A percentile compares a stretch with the other conserved stretches of the same genome.
phyloP scores from a whole-genome alignment of 2,329 filamentous ascomycete genomes.

The Alternaria viburni region DNA sequence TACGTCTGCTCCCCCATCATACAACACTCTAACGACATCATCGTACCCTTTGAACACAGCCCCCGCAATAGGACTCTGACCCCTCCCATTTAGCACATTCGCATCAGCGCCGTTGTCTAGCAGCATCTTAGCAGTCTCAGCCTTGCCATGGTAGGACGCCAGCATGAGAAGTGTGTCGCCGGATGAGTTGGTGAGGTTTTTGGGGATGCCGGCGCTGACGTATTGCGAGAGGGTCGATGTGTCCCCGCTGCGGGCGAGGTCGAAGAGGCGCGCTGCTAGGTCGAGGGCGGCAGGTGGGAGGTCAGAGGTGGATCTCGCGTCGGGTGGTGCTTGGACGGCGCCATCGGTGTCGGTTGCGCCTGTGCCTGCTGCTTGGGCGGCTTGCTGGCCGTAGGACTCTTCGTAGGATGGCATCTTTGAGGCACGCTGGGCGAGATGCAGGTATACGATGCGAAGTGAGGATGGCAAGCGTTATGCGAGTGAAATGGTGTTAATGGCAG shows the following conservation, averaged over 20 bases:
- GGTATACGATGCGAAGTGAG: neutral
- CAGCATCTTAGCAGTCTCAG: conserved; percentile 65
- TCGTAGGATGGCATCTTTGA: conserved; percentile 24
- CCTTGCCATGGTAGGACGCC: conserved; percentile 72
- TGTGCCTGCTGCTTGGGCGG: conserved; percentile 6
- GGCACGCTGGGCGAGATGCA: neutral
- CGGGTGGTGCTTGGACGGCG: conserved; percentile 10
- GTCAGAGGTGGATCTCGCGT: conserved; percentile 18
- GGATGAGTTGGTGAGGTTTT: conserved; percentile 74
- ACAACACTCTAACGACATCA: conserved; percentile 64
- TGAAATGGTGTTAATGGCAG: neutral
- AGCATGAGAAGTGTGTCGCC: conserved; percentile 80
- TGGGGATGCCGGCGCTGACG: conserved; percentile 68
- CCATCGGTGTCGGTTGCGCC: neutral
- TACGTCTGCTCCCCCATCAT: conserved; percentile 52
- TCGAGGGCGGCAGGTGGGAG: conserved; percentile 70
- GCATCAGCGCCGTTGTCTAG: conserved; percentile 69
- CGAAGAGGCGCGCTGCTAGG: conserved; percentile 70
- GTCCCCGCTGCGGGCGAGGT: conserved; percentile 68
- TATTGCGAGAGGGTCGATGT: conserved; percentile 66
- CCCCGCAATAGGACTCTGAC: conserved; percentile 73
- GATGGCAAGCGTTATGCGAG: neutral
- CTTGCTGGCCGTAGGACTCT: conserved; percentile 14
- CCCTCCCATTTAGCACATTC: conserved; percentile 70
- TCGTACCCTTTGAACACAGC: conserved; percentile 76